phyloP scores from a whole-genome alignment of 2,329 filamentous ascomycete genomes.

The Cladophialophora psammophila region DNA sequence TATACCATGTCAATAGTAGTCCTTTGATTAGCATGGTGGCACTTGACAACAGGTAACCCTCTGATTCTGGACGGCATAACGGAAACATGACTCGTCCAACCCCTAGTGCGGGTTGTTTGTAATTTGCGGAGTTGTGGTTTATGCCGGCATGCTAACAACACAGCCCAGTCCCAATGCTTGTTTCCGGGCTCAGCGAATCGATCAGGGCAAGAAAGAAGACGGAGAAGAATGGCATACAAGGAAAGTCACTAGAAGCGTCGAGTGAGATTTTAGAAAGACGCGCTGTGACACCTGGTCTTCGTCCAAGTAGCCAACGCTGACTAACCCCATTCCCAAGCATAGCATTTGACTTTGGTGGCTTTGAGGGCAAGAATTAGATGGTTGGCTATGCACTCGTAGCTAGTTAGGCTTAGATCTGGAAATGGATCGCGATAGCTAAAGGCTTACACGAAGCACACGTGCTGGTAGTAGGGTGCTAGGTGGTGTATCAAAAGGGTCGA shows the following conservation, averaged over 20 bases:
- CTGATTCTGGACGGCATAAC: background rate
- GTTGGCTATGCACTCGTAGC: too few relatives aligned
- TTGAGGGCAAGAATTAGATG: background rate
- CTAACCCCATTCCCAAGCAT: background rate
- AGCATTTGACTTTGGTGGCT: background rate
- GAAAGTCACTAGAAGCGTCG: background rate
- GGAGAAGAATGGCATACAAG: background rate
- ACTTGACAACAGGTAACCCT: background rate
- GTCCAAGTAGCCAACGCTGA: background rate
- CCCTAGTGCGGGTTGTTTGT: background rate
- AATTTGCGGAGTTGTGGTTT: background rate
- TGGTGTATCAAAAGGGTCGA: background rate
- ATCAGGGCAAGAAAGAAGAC: background rate
- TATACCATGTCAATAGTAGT: background rate
- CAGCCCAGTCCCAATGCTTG: background rate
- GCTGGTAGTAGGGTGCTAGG: background rate
- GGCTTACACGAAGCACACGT: background rate
- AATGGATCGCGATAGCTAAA: background rate
- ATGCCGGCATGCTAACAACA: background rate
- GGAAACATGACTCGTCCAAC: background rate
- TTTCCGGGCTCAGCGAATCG: background rate
- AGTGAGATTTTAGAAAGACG: constrained; percentile 7
- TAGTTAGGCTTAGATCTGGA: too few relatives aligned
- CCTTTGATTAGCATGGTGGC: background rate
- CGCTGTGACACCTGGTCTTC: background rate